These are phyloP conservation scores for Arctostaphylos glauca DNA, from an alignment of 148 eudicot species.

Conservation along the genomic window DNA sequence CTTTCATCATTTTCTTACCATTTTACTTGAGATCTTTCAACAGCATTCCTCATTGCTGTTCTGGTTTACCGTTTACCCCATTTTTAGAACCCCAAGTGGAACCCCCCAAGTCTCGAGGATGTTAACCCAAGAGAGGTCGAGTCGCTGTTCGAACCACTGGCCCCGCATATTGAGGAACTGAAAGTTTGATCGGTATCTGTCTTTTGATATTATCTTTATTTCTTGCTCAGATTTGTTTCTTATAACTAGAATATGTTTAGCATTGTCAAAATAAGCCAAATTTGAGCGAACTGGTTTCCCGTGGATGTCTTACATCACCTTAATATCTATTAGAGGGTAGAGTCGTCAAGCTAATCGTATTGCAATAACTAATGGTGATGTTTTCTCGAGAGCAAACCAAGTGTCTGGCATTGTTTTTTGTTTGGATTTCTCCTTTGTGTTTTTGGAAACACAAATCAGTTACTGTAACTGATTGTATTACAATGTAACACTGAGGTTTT, in stretches of 20 bases:
- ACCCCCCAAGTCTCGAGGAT: conserved; percentile 63
- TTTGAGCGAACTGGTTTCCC: neutral
- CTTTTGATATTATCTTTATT: neutral
- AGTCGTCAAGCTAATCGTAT: neutral
- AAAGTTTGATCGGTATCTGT: conserved; percentile 20
- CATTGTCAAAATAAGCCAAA: neutral
- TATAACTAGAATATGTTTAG: neutral
- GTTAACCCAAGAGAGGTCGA: conserved; percentile 64
- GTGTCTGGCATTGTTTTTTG: neutral
- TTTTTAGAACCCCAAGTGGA: conserved; percentile 90
- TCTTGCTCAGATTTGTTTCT: neutral
- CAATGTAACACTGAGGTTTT: too few relatives aligned
- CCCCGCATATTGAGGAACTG: conserved; percentile 53
- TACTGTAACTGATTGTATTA: too few relatives aligned
- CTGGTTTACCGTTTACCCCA: neutral
- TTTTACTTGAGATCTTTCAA: neutral
- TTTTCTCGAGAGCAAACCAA: neutral
- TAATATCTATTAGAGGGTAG: neutral
- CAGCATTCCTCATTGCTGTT: neutral
- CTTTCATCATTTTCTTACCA: neutral
- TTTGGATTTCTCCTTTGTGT: neutral
- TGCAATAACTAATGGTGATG: neutral
- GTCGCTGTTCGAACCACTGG: conserved; percentile 57
- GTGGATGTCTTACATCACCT: neutral
- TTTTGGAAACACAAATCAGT: neutral